A percentile compares a stretch with the other conserved stretches of the same genome.
These are phyloP conservation scores for Cichorium intybus DNA, from an alignment of 140 eudicot species.

Conservation along the genomic window DNA sequence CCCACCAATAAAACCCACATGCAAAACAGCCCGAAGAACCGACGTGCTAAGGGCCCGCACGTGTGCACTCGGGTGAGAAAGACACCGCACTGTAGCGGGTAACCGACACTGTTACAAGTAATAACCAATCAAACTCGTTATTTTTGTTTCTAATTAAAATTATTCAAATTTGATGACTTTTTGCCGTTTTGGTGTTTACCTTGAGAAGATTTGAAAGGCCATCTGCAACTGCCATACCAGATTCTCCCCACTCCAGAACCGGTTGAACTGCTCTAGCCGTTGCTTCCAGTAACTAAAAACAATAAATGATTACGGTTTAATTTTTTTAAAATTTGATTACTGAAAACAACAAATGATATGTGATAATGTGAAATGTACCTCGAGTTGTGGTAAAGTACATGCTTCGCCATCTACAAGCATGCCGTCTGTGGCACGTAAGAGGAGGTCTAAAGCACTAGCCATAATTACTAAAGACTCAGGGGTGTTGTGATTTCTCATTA, in stretches of 20 bases:
- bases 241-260: constrained; percentile 95
- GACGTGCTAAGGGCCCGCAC: constrained; percentile 97
- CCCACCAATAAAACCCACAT: constrained; percentile 43
- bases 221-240: constrained; percentile 89
- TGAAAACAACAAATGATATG: neutral
- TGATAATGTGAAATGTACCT: constrained; percentile 44
- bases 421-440: constrained; percentile 93
- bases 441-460: constrained; percentile 87
- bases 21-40: constrained; percentile 75
- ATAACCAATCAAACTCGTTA: neutral
- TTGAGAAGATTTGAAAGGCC: constrained; percentile 90
- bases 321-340: too few relatives aligned
- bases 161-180: neutral
- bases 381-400: constrained; percentile 87
- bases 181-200: constrained; percentile 37
- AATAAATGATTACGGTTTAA: neutral
- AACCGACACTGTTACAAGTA: constrained; percentile 70
- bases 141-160: neutral
- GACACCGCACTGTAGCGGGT: constrained; percentile 78
- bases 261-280: constrained; percentile 98
- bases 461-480: constrained; percentile 78
- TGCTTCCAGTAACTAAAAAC: constrained; percentile 82
- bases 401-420: constrained; percentile 98
- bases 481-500: constrained; percentile 83
- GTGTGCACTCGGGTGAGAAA: constrained; percentile 91